Evolutionary conservation across 768 basidiomycete species (phyloP), one percentile per base, ranked within the genome.

Genomic region (Hypholoma fasciculare): DNA sequence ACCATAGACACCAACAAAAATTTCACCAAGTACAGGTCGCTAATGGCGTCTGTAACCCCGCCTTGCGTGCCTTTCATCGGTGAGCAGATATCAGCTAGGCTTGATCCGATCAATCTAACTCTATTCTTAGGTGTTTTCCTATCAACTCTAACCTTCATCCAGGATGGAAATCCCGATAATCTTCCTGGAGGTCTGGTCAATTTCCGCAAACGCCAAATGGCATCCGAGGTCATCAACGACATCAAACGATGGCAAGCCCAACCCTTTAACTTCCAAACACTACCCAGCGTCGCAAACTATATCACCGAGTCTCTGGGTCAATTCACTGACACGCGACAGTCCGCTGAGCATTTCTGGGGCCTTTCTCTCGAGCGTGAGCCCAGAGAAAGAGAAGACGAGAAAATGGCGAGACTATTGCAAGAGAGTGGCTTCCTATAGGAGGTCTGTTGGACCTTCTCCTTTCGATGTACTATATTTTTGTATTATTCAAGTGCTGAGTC

Each of bases 31-130:
- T 98, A 98, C 74, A 86, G 92, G 52, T 84, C 88, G 58, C 83
- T 88, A 47, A 85, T 98, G 65, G 88, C 91, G 14, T 83, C 79
- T 37, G 88, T 96, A 37, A 85, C 89, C 19, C 94, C 95, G 0
- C 96, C 96, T 54, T 97, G 96, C 71, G 94, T 98, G 0, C 96
- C 96, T 7, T 98, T 98, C 75, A 89, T 98, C 56, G 96, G 96
- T 96, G 64, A 63, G 83, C 26, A 34, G 6, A 34, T 34, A 34
- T 40, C 52, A 19, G 11, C 5, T 39, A 42, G 12, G 26, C 38
- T 16, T 19, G 34, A 34, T 34, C 30, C 9, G 9, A 6, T 1
- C 30, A 34, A 34, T 34, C 30, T 34, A 34, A 34, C 30, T 39
- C 8, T 12, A 16, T 14, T 9, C 58, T 0, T 64, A 97, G 96